These are phyloP conservation scores for Mortierella antarctica DNA, from an alignment of 192 early-diverging fungal genomes.

Conservation along the genomic window DNA sequence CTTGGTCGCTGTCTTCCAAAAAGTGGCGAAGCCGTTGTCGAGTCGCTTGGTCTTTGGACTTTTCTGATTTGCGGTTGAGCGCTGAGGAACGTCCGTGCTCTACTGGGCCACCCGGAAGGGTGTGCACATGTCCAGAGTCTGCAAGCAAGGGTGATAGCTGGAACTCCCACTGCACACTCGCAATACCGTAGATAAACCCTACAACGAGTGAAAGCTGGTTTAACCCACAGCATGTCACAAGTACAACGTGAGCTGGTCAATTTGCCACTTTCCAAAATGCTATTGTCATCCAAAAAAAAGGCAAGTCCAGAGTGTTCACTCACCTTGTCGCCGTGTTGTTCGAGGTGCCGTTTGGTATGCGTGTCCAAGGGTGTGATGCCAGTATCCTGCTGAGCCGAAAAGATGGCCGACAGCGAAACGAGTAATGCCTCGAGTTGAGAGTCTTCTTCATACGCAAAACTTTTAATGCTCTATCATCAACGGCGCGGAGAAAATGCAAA, in stretches of 20 bases:
- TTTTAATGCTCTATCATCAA: constrained; percentile 17
- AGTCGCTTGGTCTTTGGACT: neutral
- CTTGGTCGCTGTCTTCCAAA: constrained; percentile 15
- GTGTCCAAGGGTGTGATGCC: neutral
- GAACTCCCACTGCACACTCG: constrained; percentile 45
- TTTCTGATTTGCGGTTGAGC: neutral
- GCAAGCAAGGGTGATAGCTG: constrained; percentile 27
- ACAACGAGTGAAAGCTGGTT: constrained; percentile 8
- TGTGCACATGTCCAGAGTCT: no score
- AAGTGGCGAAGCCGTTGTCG: neutral
- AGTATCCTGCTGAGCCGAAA: constrained; percentile 1
- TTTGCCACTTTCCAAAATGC: neutral
- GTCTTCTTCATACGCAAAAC: constrained; percentile 50
- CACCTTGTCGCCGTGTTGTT: constrained; percentile 21
- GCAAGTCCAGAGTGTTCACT: neutral
- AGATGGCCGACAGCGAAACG: constrained; percentile 26
- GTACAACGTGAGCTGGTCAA: neutral
- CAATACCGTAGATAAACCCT: constrained; percentile 33
- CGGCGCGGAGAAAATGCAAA: neutral
- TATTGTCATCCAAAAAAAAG: no score
- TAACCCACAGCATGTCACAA: neutral
- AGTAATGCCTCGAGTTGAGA: constrained; percentile 41
- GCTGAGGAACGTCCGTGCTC: no score
- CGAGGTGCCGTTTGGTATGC: constrained; percentile 3
- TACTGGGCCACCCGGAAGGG: no score